Conservation (phyloP, 371 early-diverging fungal genomes). For the Zychaea mexicana region DNA sequence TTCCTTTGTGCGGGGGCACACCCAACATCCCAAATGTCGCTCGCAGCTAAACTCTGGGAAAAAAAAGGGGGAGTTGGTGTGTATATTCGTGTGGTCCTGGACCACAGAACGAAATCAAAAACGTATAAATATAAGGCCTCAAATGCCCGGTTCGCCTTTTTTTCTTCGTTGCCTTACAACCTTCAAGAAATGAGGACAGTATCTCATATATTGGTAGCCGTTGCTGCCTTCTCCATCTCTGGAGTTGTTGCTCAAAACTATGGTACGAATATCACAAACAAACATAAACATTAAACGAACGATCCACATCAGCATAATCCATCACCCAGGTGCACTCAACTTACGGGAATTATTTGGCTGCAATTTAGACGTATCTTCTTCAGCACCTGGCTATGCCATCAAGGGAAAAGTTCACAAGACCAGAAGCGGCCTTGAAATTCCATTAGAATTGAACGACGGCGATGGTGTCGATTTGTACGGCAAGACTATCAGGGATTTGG, state of each 20-base stretch:
- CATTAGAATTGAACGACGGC: conserved; percentile 15
- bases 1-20: background rate
- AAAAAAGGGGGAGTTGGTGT: background rate
- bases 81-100: background rate
- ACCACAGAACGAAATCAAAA: too few species aligned
- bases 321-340: too few species aligned
- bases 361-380: conserved; percentile 12
- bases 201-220: background rate
- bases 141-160: background rate
- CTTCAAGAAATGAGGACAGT: background rate
- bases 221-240: background rate
- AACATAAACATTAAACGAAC: background rate
- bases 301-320: too few species aligned
- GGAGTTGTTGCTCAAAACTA: background rate
- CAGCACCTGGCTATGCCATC: conserved; percentile 35
- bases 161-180: background rate
- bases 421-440: conserved; percentile 33
- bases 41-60: too few species aligned
- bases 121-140: background rate
- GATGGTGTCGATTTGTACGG: conserved; percentile 36
- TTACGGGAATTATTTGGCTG: background rate
- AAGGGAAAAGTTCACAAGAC: conserved; percentile 29
- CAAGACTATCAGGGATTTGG: conserved; percentile 41
- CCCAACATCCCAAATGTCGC: too few species aligned
- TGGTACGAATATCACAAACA: background rate